Conservation (phyloP, 2,329 filamentous ascomycete genomes). For the Fusarium praegraminearum region DNA sequence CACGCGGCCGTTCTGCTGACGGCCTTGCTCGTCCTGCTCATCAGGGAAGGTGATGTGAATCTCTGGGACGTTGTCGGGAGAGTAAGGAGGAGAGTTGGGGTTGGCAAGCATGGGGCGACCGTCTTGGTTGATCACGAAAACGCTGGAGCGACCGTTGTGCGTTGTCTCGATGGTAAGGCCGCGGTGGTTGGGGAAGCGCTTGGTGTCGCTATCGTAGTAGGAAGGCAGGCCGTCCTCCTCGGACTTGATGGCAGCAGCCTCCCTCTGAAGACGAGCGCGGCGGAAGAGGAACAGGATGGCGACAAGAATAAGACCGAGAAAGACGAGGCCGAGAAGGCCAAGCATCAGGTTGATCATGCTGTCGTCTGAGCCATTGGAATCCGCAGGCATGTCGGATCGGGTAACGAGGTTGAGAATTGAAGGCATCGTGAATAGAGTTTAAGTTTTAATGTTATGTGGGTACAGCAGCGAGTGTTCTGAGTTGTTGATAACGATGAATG, state of each 20-base stretch:
- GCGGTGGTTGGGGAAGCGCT: conserved; percentile 64
- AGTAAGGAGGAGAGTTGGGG: conserved; percentile 79
- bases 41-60: conserved; percentile 99
- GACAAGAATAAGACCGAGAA: conserved; percentile 76
- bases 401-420: conserved; percentile 42
- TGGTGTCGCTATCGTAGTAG: conserved; percentile 71
- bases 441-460: conserved; percentile 20
- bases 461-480: conserved; percentile 30
- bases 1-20: conserved; percentile 84
- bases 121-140: conserved; percentile 84
- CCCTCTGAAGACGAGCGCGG: conserved; percentile 67
- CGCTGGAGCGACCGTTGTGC: conserved; percentile 70
- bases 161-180: conserved; percentile 70
- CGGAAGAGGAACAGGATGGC: conserved; percentile 79
- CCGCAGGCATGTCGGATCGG: conserved; percentile 48
- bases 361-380: conserved; percentile 61
- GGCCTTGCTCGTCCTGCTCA: conserved; percentile 88
- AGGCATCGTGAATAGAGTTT: conserved; percentile 44
- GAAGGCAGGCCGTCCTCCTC: conserved; percentile 69
- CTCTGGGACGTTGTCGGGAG: conserved; percentile 87
- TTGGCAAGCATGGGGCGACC: conserved; percentile 79
- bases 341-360: conserved; percentile 83
- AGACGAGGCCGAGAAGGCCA: conserved; percentile 80
- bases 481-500: conserved; percentile 35
- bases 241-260: conserved; percentile 51